Percentiles rank a stretch among this genome's conserved stretches.
phyloP scores from a whole-genome alignment of 371 early-diverging fungal genomes.

The Rhizopus stolonifer region DNA sequence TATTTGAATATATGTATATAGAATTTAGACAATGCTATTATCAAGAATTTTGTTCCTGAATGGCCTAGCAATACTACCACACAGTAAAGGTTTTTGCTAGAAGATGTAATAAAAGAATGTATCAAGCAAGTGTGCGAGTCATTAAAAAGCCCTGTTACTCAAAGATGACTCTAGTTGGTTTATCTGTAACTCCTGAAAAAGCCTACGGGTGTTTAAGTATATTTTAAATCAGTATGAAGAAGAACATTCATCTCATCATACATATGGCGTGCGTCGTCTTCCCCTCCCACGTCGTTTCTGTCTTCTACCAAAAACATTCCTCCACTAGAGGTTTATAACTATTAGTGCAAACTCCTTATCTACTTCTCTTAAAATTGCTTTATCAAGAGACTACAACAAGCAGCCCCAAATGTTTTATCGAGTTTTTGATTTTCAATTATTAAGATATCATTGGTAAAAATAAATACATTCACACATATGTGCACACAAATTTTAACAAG shows the following conservation, averaged over 20 bases:
- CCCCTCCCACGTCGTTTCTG: slow-evolving; percentile 1
- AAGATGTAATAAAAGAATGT: neutral
- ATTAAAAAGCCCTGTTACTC: no score
- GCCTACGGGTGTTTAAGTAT: neutral
- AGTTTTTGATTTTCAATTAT: no score
- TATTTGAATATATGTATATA: neutral
- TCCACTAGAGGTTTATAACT: neutral
- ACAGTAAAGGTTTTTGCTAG: neutral
- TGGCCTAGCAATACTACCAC: neutral
- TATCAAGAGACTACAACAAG: slow-evolving; percentile 4
- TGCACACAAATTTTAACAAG: no score
- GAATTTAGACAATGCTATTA: neutral
- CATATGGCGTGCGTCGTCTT: slow-evolving; percentile 2
- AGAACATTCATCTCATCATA: neutral
- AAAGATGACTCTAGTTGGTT: neutral
- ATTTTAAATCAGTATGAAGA: neutral
- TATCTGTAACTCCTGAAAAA: neutral
- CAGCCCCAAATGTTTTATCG: no score
- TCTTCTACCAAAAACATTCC: neutral
- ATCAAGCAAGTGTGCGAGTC: no score
- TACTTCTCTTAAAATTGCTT: neutral
- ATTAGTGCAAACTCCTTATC: neutral
- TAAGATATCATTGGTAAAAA: no score
- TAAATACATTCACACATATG: no score
- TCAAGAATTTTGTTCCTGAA: neutral